Conservation (phyloP, 2,329 filamentous ascomycete genomes). For the Aureobasidium sp. region DNA sequence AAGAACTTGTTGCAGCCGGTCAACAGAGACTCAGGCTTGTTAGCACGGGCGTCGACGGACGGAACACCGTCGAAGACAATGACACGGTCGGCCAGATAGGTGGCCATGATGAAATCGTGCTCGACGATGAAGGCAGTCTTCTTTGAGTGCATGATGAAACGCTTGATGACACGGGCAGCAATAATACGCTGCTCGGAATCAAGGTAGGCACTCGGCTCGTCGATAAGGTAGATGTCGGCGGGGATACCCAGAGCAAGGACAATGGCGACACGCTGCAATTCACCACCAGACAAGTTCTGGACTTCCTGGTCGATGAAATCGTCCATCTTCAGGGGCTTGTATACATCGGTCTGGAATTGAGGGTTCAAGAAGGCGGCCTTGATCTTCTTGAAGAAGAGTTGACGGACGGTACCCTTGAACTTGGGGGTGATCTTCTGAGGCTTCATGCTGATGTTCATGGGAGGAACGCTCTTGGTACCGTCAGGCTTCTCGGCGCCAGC, state of each 20-base stretch:
- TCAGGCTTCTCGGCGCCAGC: constrained; percentile 93
- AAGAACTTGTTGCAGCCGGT: constrained; percentile 96
- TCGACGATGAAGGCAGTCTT: constrained; percentile 99
- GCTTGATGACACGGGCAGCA: constrained; percentile 94
- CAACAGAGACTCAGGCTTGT: constrained; percentile 82
- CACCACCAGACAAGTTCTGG: constrained; percentile 97
- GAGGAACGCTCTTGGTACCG: constrained; percentile 65
- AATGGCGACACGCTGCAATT: constrained; percentile 98
- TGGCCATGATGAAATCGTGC: constrained; percentile 99
- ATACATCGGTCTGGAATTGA: constrained; percentile 98
- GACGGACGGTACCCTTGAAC: constrained; percentile 91
- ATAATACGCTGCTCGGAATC: constrained; percentile 99
- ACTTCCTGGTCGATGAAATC: constrained; percentile 99
- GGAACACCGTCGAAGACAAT: constrained; percentile 97
- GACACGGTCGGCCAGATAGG: constrained; percentile 79
- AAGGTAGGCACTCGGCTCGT: constrained; percentile 94
- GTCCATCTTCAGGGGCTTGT: constrained; percentile 97
- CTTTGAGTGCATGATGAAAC: constrained; percentile 99
- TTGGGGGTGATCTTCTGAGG: constrained; percentile 99
- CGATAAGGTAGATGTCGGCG: constrained; percentile 96
- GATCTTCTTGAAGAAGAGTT: constrained; percentile 99
- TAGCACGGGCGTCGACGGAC: constrained; percentile 79
- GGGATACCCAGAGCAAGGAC: constrained; percentile 92
- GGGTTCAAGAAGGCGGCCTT: constrained; percentile 93
- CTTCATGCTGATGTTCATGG: constrained; percentile 99